Conservation (phyloP, 78 protist genomes). For the Chrysochromulina tobinii region DNA sequence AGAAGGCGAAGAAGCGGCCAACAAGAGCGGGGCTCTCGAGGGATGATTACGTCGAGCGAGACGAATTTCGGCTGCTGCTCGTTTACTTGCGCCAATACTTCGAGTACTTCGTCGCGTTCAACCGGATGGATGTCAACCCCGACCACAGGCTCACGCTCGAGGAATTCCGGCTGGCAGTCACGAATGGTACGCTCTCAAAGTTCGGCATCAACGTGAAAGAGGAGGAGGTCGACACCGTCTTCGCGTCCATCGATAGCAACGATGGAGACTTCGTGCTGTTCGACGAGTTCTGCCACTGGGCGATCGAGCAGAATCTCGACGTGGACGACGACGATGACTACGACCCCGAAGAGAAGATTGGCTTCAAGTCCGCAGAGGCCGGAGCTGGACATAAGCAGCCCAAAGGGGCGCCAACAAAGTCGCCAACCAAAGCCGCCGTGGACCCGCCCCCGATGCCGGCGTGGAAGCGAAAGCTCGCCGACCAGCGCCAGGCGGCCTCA, state of each 20-base stretch:
- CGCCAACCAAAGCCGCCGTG: no score
- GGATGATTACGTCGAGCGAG: constrained; percentile 27
- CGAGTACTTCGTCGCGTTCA: constrained; percentile 28
- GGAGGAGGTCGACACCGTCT: no score
- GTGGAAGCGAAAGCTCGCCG: no score
- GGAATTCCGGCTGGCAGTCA: not conserved
- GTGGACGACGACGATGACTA: not conserved
- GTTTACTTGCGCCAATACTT: constrained; percentile 22
- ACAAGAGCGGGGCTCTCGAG: no score
- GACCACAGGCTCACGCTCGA: constrained; percentile 1
- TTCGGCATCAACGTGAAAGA: no score
- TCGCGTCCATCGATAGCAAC: no score
- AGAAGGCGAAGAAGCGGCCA: not conserved
- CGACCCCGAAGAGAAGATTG: no score
- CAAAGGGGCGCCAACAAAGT: no score
- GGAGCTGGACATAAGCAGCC: no score
- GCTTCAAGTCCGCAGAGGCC: no score
- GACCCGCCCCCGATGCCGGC: no score
- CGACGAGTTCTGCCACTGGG: not conserved
- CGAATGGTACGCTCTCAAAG: not conserved
- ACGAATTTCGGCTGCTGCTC: constrained; percentile 45
- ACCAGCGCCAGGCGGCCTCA: no score
- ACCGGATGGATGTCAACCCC: not conserved
- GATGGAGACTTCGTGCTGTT: not conserved
- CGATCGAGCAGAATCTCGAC: not conserved